Evolutionary conservation across 2,329 filamentous ascomycete genomes (phyloP).

Genomic region (Stylonectria norvegica): DNA sequence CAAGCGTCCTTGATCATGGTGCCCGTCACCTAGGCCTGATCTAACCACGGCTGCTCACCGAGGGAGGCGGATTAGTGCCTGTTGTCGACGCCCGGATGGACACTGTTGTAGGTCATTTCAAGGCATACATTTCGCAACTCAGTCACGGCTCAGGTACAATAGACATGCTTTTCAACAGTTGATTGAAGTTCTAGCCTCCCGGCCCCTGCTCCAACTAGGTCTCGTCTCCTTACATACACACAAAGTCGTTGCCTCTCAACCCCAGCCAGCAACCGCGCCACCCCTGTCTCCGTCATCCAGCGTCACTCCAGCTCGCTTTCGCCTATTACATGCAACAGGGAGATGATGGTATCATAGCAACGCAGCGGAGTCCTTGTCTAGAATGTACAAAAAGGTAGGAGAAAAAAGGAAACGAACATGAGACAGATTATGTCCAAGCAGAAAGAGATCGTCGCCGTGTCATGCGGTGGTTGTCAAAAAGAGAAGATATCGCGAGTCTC

Average conservation of each 20-base stretch:
- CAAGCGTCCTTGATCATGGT: no score
- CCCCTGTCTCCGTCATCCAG: conserved; percentile 12
- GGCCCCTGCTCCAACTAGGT: conserved; percentile 17
- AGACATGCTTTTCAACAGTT: no score
- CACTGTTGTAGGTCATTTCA: no score
- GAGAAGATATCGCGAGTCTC: conserved; percentile 15
- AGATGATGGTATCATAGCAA: conserved; percentile 32
- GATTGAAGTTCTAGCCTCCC: conserved; percentile 18
- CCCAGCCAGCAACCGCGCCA: conserved; percentile 18
- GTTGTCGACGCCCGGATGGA: no score
- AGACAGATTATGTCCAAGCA: conserved; percentile 33
- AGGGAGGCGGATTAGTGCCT: no score
- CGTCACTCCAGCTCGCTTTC: conserved; percentile 10
- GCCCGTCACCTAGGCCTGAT: no score
- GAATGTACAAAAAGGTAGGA: conserved; percentile 33
- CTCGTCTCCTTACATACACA: conserved; percentile 13
- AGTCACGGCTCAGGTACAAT: no score
- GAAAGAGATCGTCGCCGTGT: conserved; percentile 27
- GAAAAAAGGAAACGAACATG: conserved; percentile 26
- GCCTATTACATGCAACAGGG: conserved; percentile 30
- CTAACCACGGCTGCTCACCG: no score
- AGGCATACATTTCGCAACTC: no score
- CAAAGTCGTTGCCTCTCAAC: conserved; percentile 19
- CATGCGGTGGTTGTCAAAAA: conserved; percentile 24
- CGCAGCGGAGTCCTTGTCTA: conserved; percentile 31